phyloP scores from a whole-genome alignment of 2,329 filamentous ascomycete species.

The Capronia coronata region DNA sequence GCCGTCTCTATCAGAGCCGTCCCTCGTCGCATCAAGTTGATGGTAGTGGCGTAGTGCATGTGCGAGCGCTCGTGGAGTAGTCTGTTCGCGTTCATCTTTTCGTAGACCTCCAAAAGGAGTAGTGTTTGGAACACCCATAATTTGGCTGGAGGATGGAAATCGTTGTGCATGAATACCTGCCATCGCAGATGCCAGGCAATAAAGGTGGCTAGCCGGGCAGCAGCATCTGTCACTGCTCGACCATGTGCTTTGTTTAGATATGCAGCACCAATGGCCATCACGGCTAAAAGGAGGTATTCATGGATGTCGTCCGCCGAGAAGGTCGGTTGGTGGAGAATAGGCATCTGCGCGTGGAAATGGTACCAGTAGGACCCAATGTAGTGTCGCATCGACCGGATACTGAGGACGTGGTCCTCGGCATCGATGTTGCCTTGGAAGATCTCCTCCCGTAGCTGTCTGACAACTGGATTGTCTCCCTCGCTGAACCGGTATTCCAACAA shows the following conservation, averaged over 20 bases:
- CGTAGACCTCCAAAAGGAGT: conserved; percentile 82
- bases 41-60: conserved; percentile 91
- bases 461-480: conserved; percentile 66
- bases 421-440: conserved; percentile 72
- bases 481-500: conserved; percentile 78
- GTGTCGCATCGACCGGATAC: conserved; percentile 87
- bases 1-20: conserved; percentile 58
- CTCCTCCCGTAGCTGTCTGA: conserved; percentile 65
- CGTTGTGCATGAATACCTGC: conserved; percentile 86
- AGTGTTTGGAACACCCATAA: conserved; percentile 93
- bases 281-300: conserved; percentile 73
- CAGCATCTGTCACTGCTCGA: conserved; percentile 62
- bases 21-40: conserved; percentile 90
- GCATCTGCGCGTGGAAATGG: conserved; percentile 88
- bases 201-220: conserved; percentile 77
- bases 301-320: conserved; percentile 83
- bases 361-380: conserved; percentile 92
- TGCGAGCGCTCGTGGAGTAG: conserved; percentile 89
- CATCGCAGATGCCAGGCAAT: conserved; percentile 85
- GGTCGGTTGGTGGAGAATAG: conserved; percentile 87
- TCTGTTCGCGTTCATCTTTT: conserved; percentile 95
- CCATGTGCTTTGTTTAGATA: conserved; percentile 79
- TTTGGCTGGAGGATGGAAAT: conserved; percentile 85
- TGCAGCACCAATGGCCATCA: conserved; percentile 87
- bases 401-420: conserved; percentile 57